phyloP scores from a whole-genome alignment of 2,329 filamentous ascomycete species.

The Trichoderma gracile region DNA sequence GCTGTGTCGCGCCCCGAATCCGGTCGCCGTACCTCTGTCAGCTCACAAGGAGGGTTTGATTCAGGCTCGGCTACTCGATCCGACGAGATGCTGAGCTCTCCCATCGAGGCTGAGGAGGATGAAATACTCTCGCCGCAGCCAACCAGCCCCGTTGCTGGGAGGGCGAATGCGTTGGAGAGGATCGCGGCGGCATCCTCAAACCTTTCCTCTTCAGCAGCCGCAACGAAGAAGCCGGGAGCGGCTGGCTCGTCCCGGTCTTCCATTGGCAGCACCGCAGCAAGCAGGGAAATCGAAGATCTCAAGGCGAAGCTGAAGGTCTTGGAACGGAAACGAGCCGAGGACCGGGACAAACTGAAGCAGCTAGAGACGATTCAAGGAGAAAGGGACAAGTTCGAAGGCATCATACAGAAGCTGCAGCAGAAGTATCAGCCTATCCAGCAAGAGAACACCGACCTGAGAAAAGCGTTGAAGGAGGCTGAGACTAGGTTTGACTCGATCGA shows the following conservation, averaged over 20 bases:
- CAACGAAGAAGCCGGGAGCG: constrained; percentile 35
- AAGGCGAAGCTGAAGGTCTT: constrained; percentile 84
- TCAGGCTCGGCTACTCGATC: constrained; percentile 42
- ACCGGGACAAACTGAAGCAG: constrained; percentile 79
- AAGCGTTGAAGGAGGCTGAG: constrained; percentile 75
- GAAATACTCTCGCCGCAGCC: constrained; percentile 53
- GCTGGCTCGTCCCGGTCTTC: constrained; percentile 37
- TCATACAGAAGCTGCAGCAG: constrained; percentile 86
- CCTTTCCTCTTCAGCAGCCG: constrained; percentile 36
- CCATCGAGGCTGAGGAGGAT: constrained; percentile 50
- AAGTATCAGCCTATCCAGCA: constrained; percentile 85
- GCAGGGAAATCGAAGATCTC: constrained; percentile 78
- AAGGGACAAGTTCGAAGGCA: constrained; percentile 73
- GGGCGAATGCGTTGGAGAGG: constrained; percentile 54
- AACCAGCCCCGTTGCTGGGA: constrained; percentile 52
- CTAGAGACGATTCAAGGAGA: constrained; percentile 76
- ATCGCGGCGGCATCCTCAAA: constrained; percentile 45
- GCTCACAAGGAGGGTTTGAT: constrained; percentile 48
- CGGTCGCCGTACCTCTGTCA: constrained; percentile 48
- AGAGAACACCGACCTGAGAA: constrained; percentile 75
- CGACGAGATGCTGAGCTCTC: constrained; percentile 42
- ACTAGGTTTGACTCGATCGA: constrained; percentile 67
- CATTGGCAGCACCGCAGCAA: constrained; percentile 52
- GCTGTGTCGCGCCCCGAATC: constrained; percentile 42
- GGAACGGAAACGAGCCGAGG: constrained; percentile 83